Evolutionary conservation across 495 filamentous ascomycete species (phyloP).

Genomic region (Trichoderma reesei): DNA sequence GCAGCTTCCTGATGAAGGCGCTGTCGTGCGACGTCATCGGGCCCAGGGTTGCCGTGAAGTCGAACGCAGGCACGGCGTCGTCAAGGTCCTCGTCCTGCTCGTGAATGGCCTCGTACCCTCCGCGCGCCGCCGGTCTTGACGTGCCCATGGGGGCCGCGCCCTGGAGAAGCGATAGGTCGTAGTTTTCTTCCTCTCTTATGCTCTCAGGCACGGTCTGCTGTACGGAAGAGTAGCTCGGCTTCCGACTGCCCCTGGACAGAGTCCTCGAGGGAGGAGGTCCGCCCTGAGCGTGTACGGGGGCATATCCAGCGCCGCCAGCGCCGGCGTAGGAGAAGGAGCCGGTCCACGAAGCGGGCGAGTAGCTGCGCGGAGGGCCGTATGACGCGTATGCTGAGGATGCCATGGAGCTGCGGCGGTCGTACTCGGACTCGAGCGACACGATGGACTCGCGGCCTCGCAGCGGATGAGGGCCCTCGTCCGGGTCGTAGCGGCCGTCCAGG

Average conservation of each 20-base stretch:
- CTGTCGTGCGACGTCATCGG: constrained; percentile 28
- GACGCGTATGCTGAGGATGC: constrained; percentile 14
- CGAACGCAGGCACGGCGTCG: constrained; percentile 21
- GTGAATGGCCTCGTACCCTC: constrained; percentile 11
- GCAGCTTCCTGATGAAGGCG: constrained; percentile 28
- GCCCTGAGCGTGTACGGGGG: constrained; percentile 20
- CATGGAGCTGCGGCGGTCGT: constrained; percentile 11
- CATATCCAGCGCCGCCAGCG: constrained; percentile 23
- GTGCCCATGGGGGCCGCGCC: constrained; percentile 25
- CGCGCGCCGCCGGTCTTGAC: neutral
- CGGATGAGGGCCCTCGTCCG: constrained; percentile 10
- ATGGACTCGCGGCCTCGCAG: constrained; percentile 32
- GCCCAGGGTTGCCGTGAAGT: constrained; percentile 28
- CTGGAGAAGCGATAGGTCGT: constrained; percentile 29
- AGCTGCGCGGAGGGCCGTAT: constrained; percentile 13
- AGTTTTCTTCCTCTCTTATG: constrained; percentile 35
- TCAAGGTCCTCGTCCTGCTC: constrained; percentile 15
- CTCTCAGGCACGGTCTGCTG: constrained; percentile 23
- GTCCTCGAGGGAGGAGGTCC: constrained; percentile 8
- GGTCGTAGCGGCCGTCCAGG: constrained; percentile 22
- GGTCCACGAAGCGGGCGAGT: constrained; percentile 16
- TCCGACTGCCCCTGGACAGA: constrained; percentile 13
- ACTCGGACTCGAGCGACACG: constrained; percentile 30
- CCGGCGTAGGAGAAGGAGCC: constrained; percentile 17
- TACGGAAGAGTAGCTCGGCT: constrained; percentile 11